Base-by-base conservation (phyloP, 768 basidiomycete genomes). In the Krasilnikovozyma curviuscula region DNA sequence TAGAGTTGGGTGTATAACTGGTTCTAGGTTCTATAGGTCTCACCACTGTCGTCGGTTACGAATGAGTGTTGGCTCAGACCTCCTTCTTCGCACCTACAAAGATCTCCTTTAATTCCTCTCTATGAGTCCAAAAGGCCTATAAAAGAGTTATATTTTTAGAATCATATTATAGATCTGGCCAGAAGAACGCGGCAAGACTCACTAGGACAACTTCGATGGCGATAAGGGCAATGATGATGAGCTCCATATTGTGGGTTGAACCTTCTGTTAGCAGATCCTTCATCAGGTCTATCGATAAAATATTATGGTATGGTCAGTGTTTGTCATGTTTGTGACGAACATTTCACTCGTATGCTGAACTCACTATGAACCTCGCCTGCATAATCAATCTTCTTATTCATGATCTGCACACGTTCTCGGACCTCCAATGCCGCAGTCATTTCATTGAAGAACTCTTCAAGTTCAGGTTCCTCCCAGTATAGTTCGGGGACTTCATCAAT, bases 391-490 rank as follows among this genome's bases (percentile, higher is more conserved):
- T 49, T 49, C 2, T 25, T 19, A 28, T 49, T 49, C 31, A 49
- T 40, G 16, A 42, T 41, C 18, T 42, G 23, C 12, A 49, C 48
- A 27, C 48, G 18, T 33, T 41, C 30, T 6, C 19, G 21, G 40
- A 49, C 40, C 14, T 49, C 48, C 2, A 49, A 27, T 13, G 48
- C 48, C 7, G 13, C 7, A 13, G 43, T 19, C 2, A 49, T 32
- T 16, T 41, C 41, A 19, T 34, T 49, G 24, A 49, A 49, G 48
- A 42, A 43, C n/a, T 32, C 48, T 35, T 49, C 48, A 9, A 49
- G 40, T 13, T 42, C 41, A n/a, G 48, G 48, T 24, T 41, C 48
- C 13, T 49, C 48, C 48, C 48, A 49, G 33, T 41, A 49, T 1
- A 49, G 31, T 27, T 49, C 48, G 25, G 48, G 48, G 14, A 40